Conservation (phyloP, 106 monocot species). For the Gastrodia elata region DNA sequence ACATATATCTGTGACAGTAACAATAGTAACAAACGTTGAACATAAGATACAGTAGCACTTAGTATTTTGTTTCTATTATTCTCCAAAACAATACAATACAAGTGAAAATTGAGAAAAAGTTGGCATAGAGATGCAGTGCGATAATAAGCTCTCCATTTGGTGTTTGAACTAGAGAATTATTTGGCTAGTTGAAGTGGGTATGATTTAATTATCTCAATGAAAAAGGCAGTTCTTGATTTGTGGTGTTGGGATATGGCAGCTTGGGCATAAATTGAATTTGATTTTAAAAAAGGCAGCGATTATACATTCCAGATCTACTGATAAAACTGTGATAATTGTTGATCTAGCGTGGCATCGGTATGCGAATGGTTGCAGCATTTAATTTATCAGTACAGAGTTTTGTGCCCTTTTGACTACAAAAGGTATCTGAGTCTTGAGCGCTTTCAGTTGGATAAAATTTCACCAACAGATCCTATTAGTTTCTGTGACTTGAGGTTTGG, state of each 20-base stretch:
- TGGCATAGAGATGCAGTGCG: neutral
- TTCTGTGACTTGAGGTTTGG: neutral
- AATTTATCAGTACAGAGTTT: neutral
- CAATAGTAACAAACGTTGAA: neutral
- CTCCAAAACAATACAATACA: neutral
- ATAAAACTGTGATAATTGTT: neutral
- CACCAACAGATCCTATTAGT: neutral
- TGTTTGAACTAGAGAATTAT: neutral
- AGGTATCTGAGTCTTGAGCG: neutral
- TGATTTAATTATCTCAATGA: neutral
- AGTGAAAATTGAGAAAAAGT: neutral
- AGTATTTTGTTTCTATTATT: neutral
- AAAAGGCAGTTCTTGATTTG: neutral
- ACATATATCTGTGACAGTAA: constrained; percentile 50
- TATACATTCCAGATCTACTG: neutral
- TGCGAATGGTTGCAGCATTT: neutral
- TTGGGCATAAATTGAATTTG: neutral
- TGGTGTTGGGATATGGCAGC: neutral
- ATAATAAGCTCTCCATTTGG: neutral
- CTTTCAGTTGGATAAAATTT: neutral
- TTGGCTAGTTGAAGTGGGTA: neutral
- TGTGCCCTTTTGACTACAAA: neutral
- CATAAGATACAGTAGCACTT: neutral
- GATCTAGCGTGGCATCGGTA: neutral
- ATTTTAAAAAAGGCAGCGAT: neutral